These are phyloP conservation scores for Leishmania gerbilli DNA, from an alignment of 208 protist species.

Conservation along the genomic window DNA sequence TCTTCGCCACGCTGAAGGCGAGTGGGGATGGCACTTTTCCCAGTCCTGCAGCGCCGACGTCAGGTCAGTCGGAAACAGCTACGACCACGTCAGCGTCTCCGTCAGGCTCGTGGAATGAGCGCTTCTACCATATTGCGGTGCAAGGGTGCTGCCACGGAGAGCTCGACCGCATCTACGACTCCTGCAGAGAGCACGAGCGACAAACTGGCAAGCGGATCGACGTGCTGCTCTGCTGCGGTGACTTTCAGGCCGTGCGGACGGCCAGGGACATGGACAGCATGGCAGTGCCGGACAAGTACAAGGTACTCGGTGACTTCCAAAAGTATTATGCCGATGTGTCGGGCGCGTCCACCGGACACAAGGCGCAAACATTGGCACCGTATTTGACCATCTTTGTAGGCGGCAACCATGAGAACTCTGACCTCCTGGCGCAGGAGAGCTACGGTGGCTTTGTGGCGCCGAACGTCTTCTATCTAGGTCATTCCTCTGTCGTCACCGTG, in stretches of 20 bases:
- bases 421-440: conserved; percentile 94
- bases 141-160: conserved; percentile 98
- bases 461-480: conserved; percentile 99
- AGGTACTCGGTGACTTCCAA: conserved; percentile 93
- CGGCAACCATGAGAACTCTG: conserved; percentile 99
- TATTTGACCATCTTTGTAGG: conserved; percentile 98
- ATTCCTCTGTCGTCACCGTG: conserved; percentile 92
- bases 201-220: conserved; percentile 91
- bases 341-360: neutral
- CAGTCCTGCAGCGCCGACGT: neutral
- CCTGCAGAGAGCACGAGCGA: conserved; percentile 78
- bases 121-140: conserved; percentile 91
- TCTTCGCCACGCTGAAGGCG: conserved; percentile 28
- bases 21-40: neutral
- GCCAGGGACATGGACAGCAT: conserved; percentile 92
- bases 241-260: conserved; percentile 97
- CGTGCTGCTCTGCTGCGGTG: conserved; percentile 98
- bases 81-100: conserved; percentile 11
- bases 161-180: conserved; percentile 96
- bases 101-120: conserved; percentile 22
- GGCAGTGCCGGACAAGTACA: conserved; percentile 96
- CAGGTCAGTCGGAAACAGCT: neutral
- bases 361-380: conserved; percentile 67
- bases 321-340: conserved; percentile 92
- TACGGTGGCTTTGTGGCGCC: conserved; percentile 97